A percentile compares a stretch with the other conserved stretches of the same genome.
phyloP scores from a whole-genome alignment of 177 flowering plant genomes.

The Vitis hybrid region DNA sequence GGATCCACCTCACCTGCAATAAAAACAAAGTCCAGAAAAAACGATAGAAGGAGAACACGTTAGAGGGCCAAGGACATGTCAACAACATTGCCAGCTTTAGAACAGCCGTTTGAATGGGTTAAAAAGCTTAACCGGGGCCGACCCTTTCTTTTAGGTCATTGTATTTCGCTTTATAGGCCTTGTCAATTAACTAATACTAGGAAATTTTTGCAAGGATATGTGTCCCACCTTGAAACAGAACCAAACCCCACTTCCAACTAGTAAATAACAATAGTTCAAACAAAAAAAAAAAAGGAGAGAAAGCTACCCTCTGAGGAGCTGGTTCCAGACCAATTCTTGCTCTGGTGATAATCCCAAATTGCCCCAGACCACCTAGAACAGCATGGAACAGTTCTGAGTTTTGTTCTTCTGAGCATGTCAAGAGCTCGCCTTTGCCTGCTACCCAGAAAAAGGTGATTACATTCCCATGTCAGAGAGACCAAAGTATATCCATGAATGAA shows the following conservation, averaged over 20 bases:
- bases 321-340: conserved; percentile 88
- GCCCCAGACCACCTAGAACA: conserved; percentile 95
- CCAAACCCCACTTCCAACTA: conserved; percentile 4
- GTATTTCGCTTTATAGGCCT: conserved; percentile 13
- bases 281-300: not conserved
- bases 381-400: conserved; percentile 74
- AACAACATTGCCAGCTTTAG: conserved; percentile 45
- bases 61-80: conserved; percentile 16
- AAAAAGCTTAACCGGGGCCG: conserved; percentile 27
- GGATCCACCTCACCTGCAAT: conserved; percentile 84
- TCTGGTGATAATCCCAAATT: conserved; percentile 94
- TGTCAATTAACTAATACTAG: conserved; percentile 16
- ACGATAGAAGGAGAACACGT: conserved; percentile 6
- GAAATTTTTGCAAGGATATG: conserved; percentile 10
- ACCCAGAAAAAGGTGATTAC: not conserved
- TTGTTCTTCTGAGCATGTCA: conserved; percentile 71
- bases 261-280: not conserved
- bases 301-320: conserved; percentile 78
- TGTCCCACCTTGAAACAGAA: conserved; percentile 17
- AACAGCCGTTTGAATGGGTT: conserved; percentile 32
- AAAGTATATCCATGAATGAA: not conserved
- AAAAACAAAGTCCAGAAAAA: conserved; percentile 4
- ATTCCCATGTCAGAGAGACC: not conserved
- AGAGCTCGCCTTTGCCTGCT: conserved; percentile 80
- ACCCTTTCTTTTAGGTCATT: conserved; percentile 11